Evolutionary conservation across 306 rosid species (phyloP).

Genomic region (Trifolium fragiferum): DNA sequence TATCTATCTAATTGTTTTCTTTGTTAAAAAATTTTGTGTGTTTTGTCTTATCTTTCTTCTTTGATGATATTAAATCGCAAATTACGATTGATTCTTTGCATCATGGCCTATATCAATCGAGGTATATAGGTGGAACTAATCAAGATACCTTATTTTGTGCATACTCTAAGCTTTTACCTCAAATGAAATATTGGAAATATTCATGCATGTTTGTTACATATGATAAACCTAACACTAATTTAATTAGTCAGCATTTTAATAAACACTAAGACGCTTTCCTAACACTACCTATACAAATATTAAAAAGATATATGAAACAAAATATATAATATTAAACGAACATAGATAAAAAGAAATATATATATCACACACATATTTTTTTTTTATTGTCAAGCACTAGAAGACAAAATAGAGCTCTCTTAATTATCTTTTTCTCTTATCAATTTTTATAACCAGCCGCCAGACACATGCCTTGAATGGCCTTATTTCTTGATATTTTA

Average conservation of each 20-base stretch:
- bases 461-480: constrained; percentile 47
- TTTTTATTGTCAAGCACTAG: constrained; percentile 37
- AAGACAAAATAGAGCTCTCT: constrained; percentile 48
- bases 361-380: no score
- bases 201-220: constrained; percentile 36
- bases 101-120: neutral
- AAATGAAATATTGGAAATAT: constrained; percentile 30
- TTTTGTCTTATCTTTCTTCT: constrained; percentile 2
- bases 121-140: constrained; percentile 35
- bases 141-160: constrained; percentile 22
- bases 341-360: constrained; percentile 13
- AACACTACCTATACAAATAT: constrained; percentile 30
- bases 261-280: constrained; percentile 28
- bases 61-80: neutral
- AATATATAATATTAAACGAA: constrained; percentile 27
- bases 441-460: constrained; percentile 44
- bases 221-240: constrained; percentile 38
- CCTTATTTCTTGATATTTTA: constrained; percentile 31
- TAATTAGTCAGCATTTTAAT: constrained; percentile 12
- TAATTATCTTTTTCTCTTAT: constrained; percentile 19
- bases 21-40: neutral
- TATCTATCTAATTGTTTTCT: neutral
- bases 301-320: neutral
- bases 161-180: constrained; percentile 24
- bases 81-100: constrained; percentile 26